Percentiles rank a stretch among this genome's conserved stretches.
Conservation (phyloP, 139 green algal genomes). For the Trebouxia sp. region DNA sequence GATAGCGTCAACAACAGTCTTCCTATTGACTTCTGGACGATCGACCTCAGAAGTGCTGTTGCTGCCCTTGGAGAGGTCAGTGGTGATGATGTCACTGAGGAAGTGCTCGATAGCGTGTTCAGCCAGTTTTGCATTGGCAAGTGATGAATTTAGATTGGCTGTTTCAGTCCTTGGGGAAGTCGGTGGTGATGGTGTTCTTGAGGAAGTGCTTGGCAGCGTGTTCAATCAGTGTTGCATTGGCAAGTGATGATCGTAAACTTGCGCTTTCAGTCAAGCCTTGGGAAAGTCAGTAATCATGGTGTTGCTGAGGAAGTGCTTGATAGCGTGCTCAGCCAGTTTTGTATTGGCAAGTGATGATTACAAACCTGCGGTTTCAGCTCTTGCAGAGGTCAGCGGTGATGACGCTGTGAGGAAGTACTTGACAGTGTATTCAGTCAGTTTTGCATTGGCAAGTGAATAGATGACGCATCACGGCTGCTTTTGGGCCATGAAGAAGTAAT, state of each 20-base stretch:
- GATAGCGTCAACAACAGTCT: conserved; percentile 68
- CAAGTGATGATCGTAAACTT: too few relatives aligned
- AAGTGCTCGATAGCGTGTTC: conserved; percentile 91
- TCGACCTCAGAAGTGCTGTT: conserved; percentile 86
- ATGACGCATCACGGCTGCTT: too few relatives aligned
- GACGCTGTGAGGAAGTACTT: conserved; percentile 81
- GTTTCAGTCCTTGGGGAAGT: too few relatives aligned
- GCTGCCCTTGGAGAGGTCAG: conserved; percentile 90
- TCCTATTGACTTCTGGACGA: conserved; percentile 96
- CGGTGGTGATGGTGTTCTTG: too few relatives aligned
- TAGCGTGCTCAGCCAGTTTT: too few relatives aligned
- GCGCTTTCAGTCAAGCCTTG: too few relatives aligned
- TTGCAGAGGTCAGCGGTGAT: conserved; percentile 90
- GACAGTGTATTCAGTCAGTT: conserved; percentile 86
- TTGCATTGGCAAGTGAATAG: conserved; percentile 88
- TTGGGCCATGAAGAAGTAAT: too few relatives aligned
- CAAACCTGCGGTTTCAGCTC: conserved; percentile 72
- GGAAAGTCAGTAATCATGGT: too few relatives aligned
- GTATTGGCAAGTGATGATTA: too few relatives aligned
- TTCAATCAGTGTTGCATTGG: too few relatives aligned
- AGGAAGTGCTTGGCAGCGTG: too few relatives aligned
- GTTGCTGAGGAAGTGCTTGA: too few relatives aligned
- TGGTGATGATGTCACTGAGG: conserved; percentile 79
- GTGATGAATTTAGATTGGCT: conserved; percentile 44
- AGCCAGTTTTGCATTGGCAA: conserved; percentile 85